Evolutionary conservation across 257 asterid genomes (phyloP).

Genomic region (Jacaranda copaia): DNA sequence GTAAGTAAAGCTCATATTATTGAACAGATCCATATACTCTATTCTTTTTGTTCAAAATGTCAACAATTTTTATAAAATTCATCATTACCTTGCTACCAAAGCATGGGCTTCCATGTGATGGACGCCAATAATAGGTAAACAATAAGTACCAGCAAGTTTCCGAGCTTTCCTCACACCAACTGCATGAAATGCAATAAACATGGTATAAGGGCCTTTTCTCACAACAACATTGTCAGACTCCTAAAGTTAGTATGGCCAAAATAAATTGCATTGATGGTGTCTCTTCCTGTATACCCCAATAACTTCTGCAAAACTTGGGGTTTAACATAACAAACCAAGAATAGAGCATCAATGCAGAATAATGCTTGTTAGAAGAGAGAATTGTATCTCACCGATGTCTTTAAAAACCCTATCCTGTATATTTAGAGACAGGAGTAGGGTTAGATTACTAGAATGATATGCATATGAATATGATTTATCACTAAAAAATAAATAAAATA

Average conservation of each 20-base stretch:
- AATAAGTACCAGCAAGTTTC: conserved; percentile 73
- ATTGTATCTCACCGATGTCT: too few relatives aligned
- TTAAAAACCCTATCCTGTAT: too few relatives aligned
- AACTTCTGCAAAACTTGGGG: background rate
- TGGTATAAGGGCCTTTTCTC: conserved; percentile 17
- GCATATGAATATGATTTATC: too few relatives aligned
- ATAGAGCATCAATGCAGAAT: background rate
- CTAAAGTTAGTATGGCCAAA: background rate
- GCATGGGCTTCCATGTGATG: conserved; percentile 99
- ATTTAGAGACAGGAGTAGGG: too few relatives aligned
- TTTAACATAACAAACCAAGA: background rate
- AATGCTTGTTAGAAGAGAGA: background rate
- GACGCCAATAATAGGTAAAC: conserved; percentile 86
- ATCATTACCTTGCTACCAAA: conserved; percentile 83
- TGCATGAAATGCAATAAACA: conserved; percentile 43
- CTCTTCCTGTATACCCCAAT: conserved; percentile 2
- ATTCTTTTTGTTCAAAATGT: conserved; percentile 2
- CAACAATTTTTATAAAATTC: background rate
- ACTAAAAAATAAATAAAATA: too few relatives aligned
- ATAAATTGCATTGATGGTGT: background rate
- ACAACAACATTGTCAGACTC: conserved; percentile 2
- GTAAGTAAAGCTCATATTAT: background rate
- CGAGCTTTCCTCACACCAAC: conserved; percentile 99
- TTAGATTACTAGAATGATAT: too few relatives aligned
- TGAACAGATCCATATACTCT: conserved; percentile 1